phyloP scores from a whole-genome alignment of 306 rosid genomes.

The Quercus berberidifolia region DNA sequence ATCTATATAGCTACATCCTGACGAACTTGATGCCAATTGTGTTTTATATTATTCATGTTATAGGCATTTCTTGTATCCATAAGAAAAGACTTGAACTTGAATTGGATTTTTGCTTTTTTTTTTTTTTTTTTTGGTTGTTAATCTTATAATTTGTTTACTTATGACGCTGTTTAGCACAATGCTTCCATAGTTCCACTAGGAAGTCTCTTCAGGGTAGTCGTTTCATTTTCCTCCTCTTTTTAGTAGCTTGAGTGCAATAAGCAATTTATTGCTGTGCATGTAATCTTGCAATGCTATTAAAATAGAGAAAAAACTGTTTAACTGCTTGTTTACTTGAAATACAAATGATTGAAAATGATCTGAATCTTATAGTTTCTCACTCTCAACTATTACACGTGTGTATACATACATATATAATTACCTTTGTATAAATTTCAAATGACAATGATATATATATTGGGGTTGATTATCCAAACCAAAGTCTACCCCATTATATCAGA shows the following conservation, averaged over 20 bases:
- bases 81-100: neutral
- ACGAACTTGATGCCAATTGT: neutral
- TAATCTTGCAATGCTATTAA: neutral
- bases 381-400: too few relatives aligned
- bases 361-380: neutral
- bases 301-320: neutral
- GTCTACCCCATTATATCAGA: neutral
- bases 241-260: neutral
- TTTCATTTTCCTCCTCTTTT: neutral
- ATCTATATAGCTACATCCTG: too few relatives aligned
- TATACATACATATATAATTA: too few relatives aligned
- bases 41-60: neutral
- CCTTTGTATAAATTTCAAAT: too few relatives aligned
- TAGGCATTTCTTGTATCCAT: neutral
- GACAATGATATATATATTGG: too few relatives aligned
- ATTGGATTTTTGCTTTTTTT: too few relatives aligned
- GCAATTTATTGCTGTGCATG: neutral
- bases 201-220: too few relatives aligned
- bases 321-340: neutral
- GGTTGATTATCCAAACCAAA: too few relatives aligned
- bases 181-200: too few relatives aligned
- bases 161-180: neutral
- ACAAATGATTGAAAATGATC: neutral
- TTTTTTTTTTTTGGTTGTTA: too few relatives aligned
- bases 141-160: neutral